Percentiles rank a stretch among this genome's conserved stretches.
Evolutionary conservation across 148 eudicot species (phyloP).

Genomic region (Persicaria maculosa): DNA sequence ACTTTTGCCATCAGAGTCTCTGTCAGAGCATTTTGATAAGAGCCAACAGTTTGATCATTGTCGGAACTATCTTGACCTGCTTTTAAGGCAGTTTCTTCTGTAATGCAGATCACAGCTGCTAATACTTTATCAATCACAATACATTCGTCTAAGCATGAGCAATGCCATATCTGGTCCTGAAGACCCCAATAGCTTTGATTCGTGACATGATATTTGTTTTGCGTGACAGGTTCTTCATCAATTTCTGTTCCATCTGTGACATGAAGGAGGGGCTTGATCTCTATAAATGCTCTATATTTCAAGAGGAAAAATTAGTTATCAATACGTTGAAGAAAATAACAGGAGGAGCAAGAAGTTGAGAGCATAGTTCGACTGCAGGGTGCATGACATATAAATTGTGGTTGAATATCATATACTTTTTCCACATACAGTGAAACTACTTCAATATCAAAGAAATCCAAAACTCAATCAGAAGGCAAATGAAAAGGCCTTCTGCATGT

Average conservation of each 20-base stretch:
- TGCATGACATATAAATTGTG: not conserved
- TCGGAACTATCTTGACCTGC: conserved; percentile 29
- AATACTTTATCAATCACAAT: conserved; percentile 46
- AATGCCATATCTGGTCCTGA: conserved; percentile 55
- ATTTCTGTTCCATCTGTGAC: conserved; percentile 30
- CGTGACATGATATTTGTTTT: conserved; percentile 17
- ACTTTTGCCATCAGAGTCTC: conserved; percentile 34
- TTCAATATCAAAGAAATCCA: not conserved
- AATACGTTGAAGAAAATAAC: not conserved
- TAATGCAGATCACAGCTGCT: conserved; percentile 42
- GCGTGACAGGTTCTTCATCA: not conserved
- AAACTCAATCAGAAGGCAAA: not conserved
- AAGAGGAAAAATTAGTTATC: not conserved
- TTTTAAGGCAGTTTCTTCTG: conserved; percentile 39
- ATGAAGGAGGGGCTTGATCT: conserved; percentile 80
- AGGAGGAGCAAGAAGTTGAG: not conserved
- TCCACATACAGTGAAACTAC: not conserved
- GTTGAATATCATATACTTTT: not conserved
- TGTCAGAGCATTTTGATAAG: conserved; percentile 18
- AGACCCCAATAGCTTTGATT: conserved; percentile 50
- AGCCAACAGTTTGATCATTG: conserved; percentile 16
- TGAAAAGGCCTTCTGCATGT: not conserved
- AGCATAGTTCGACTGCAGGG: not conserved
- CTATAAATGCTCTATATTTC: conserved; percentile 65
- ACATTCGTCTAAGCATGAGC: conserved; percentile 59